Base-by-base conservation (phyloP, 1,139 yeast genomes). In the Yamadazyma taylorii region DNA sequence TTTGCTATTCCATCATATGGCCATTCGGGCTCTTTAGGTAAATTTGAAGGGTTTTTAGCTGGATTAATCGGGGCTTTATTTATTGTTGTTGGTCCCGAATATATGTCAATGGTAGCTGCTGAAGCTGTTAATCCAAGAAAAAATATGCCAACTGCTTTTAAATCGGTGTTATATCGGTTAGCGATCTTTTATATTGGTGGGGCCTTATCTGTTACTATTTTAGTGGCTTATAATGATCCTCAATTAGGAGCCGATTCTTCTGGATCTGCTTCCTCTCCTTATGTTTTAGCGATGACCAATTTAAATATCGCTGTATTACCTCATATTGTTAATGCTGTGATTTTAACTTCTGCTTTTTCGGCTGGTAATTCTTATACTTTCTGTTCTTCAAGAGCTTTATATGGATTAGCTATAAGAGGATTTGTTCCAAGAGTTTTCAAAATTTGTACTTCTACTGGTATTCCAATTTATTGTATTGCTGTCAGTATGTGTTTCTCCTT, bases 71-170 rank as follows among this genome's bases (percentile, higher is more conserved):
- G 74, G 31, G 84, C 85, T 17, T 69, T 78, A 12, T 85, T 82
- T 59, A 80, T 89, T 10, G 77, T 85, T 47, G 89, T 88, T 8
- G 95, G 95, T 3, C 92, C 95, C 2, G 95, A 87, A 58, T 85
- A 85, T 52, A 78, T 87, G 45, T 75, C 89, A 1, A 82, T 85
- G 88, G 77, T 81, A 35, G 92, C 95, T 2, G 92, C 90, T 42
- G 96, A 87, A 58, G 82, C 88, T 3, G 66, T 73, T 24, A 75
- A 85, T 52, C 96, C 96, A 17, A 73, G 95, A 42, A 76, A 76
- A 48, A 80, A 78, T n/a, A 66, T 88, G 59, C 92, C 92, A 16
- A 73, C 69, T 32, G 95, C 96, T 3, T 86, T 79, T 64, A 84
- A 79, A 55, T 85, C 85, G 30, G 92, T 87, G 10, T 79, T 85